phyloP scores from a whole-genome alignment of 2,329 filamentous ascomycete genomes.

The Diaporthe nobilis region DNA sequence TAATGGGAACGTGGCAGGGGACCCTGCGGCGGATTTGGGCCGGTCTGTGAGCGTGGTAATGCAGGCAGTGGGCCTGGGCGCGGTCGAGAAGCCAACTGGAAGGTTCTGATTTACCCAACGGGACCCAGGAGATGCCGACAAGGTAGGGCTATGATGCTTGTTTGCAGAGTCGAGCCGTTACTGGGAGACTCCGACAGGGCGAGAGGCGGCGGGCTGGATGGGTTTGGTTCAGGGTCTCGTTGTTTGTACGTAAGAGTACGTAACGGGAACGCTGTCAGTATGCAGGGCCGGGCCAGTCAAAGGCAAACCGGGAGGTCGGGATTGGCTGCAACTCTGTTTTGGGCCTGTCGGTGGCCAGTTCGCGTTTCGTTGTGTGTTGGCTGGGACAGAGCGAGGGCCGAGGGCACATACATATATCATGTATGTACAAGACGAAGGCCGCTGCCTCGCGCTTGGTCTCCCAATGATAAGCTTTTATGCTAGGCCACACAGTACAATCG shows the following conservation, averaged over 20 bases:
- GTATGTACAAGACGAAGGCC: background rate
- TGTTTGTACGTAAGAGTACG: constrained; percentile 52
- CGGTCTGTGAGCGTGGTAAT: constrained; percentile 23
- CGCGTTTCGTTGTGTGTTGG: constrained; percentile 22
- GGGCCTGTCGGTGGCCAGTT: constrained; percentile 25
- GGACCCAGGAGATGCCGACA: constrained; percentile 24
- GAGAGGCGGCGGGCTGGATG: constrained; percentile 8
- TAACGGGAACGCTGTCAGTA: constrained; percentile 44
- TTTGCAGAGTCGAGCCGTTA: constrained; percentile 4
- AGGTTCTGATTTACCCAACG: constrained; percentile 34
- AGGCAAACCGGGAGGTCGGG: constrained; percentile 31
- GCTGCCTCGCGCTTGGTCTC: constrained; percentile 27
- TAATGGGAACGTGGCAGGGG: constrained; percentile 20
- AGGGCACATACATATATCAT: constrained; percentile 22
- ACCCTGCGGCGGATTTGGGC: constrained; percentile 26
- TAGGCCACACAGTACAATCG: constrained; percentile 22
- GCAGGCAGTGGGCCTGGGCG: constrained; percentile 28
- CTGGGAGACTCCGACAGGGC: constrained; percentile 9
- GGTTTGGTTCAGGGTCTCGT: constrained; percentile 40
- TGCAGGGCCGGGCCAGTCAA: constrained; percentile 31
- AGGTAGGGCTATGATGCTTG: constrained; percentile 35
- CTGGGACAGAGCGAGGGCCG: constrained; percentile 31
- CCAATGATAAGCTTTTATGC: constrained; percentile 26
- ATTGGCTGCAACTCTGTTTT: constrained; percentile 36
- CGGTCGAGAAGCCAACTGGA: constrained; percentile 37